Conservation (phyloP, 768 basidiomycete genomes). For the Tremella mesenterica region DNA sequence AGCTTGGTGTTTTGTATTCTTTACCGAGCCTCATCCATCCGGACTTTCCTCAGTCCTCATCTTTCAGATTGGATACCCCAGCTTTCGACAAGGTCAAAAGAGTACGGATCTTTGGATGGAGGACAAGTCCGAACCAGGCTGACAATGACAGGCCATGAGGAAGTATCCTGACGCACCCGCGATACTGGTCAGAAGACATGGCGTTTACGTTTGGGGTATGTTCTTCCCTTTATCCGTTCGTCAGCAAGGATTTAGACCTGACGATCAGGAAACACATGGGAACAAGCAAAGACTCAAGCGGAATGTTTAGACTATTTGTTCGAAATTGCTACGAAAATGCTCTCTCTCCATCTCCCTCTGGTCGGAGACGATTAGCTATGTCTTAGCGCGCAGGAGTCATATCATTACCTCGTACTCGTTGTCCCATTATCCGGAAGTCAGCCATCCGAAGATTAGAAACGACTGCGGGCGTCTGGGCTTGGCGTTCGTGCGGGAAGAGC, state of each 20-base stretch:
- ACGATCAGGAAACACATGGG: conserved; percentile 55
- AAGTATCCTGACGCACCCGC: conserved; percentile 70
- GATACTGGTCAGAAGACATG: conserved; percentile 67
- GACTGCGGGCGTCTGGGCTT: too few species aligned
- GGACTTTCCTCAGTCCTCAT: too few species aligned
- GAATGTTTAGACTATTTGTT: conserved; percentile 89
- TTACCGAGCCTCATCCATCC: not conserved
- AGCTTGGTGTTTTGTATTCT: conserved; percentile 1
- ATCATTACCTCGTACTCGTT: too few species aligned
- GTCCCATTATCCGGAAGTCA: too few species aligned
- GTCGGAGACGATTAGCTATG: conserved; percentile 25
- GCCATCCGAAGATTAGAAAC: too few species aligned
- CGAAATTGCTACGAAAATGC: conserved; percentile 53
- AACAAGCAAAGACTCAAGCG: conserved; percentile 80
- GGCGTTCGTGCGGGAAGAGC: too few species aligned
- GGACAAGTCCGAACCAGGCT: too few species aligned
- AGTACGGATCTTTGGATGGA: too few species aligned
- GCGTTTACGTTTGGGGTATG: conserved; percentile 78
- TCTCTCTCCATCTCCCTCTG: conserved; percentile 29
- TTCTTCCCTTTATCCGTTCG: not conserved
- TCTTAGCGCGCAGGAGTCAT: too few species aligned
- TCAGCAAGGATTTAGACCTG: conserved; percentile 43
- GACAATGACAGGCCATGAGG: conserved; percentile 54
- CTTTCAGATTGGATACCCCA: too few species aligned
- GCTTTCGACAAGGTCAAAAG: too few species aligned